Percentiles rank a stretch among this genome's conserved stretches.
Conservation (phyloP, 306 rosid genomes). For the Pterocarpus santalinus region DNA sequence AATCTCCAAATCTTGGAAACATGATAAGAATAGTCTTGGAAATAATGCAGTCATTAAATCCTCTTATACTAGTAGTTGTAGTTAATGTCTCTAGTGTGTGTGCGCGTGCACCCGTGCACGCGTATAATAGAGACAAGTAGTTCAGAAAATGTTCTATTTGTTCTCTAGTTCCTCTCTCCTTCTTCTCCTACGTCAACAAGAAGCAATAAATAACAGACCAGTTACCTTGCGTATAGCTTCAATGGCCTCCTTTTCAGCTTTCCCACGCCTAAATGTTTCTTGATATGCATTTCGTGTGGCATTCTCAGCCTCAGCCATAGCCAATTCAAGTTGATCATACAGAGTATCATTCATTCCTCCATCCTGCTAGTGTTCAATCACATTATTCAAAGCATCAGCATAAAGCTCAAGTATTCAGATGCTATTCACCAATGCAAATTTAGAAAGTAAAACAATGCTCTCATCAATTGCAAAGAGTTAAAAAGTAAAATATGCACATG, state of each 20-base stretch:
- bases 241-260: slow-evolving; percentile 85
- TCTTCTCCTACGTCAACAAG: not conserved
- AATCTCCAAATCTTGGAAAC: not conserved
- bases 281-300: slow-evolving; percentile 75
- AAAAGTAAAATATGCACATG: not conserved
- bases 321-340: slow-evolving; percentile 74
- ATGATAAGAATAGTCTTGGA: not conserved
- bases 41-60: too few relatives aligned
- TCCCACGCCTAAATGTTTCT: slow-evolving; percentile 71
- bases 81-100: too few relatives aligned
- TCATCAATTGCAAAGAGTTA: slow-evolving; percentile 38
- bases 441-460: slow-evolving; percentile 21
- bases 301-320: slow-evolving; percentile 71
- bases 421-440: not conserved
- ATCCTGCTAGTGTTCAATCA: slow-evolving; percentile 69
- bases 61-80: too few relatives aligned
- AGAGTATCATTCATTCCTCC: slow-evolving; percentile 66
- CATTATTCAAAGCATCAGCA: slow-evolving; percentile 28
- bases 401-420: not conserved
- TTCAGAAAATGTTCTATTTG: too few relatives aligned
- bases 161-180: too few relatives aligned
- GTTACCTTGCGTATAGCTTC: slow-evolving; percentile 77
- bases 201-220: slow-evolving; percentile 30
- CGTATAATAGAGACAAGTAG: too few relatives aligned
- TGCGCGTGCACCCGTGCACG: too few relatives aligned